These are phyloP conservation scores for Sabuloglossum arenarium DNA, from an alignment of 495 filamentous ascomycete species.

Conservation along the genomic window DNA sequence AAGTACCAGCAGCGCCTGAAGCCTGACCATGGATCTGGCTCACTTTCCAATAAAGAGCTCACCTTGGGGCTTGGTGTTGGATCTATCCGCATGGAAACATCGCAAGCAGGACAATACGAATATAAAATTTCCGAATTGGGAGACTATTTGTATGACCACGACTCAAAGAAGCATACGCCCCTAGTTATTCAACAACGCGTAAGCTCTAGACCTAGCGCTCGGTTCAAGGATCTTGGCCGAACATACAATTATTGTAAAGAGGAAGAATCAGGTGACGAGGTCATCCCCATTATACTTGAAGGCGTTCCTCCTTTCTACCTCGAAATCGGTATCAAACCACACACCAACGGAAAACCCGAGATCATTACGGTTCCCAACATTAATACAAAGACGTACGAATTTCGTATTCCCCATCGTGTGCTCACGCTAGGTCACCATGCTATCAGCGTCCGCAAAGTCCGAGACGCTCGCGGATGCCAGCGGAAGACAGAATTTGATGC, in stretches of 20 bases:
- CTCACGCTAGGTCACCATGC: constrained; percentile 70
- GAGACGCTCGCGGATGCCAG: constrained; percentile 67
- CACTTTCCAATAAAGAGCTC: constrained; percentile 39
- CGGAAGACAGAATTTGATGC: constrained; percentile 42
- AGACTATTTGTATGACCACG: constrained; percentile 66
- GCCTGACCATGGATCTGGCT: constrained; percentile 36
- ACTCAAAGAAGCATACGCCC: constrained; percentile 23
- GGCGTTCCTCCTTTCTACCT: constrained; percentile 77
- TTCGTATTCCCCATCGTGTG: constrained; percentile 62
- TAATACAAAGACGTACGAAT: constrained; percentile 45
- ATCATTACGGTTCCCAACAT: constrained; percentile 59
- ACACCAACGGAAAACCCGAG: constrained; percentile 58
- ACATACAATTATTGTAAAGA: constrained; percentile 87
- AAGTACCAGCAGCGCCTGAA: constrained; percentile 61
- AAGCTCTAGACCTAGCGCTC: constrained; percentile 55
- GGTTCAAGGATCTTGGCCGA: constrained; percentile 71
- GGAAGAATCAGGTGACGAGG: constrained; percentile 58
- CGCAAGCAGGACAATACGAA: constrained; percentile 55
- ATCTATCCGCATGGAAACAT: constrained; percentile 65
- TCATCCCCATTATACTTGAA: constrained; percentile 63
- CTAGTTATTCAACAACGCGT: constrained; percentile 65
- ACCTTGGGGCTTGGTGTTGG: constrained; percentile 49
- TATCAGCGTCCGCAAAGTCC: constrained; percentile 70
- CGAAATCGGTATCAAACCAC: constrained; percentile 82
- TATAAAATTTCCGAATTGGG: constrained; percentile 68